Conservation (phyloP, 1,139 yeast genomes). For the Barnettozyma hawaiiensis region DNA sequence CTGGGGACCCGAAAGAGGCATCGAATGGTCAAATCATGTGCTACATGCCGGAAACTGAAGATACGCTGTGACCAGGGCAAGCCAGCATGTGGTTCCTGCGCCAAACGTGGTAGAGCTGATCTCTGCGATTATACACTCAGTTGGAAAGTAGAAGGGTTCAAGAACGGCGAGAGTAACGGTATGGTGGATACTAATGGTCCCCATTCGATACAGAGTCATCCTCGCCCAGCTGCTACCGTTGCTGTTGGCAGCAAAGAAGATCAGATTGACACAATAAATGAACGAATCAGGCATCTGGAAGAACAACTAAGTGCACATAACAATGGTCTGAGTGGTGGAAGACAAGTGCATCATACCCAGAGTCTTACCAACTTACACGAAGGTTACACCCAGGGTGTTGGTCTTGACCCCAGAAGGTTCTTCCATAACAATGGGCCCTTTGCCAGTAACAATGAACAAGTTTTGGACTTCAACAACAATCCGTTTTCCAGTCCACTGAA, state of each 20-base stretch:
- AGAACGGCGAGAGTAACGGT: background rate
- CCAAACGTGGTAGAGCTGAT: slow-evolving; percentile 51
- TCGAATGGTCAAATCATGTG: slow-evolving; percentile 10
- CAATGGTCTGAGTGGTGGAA: background rate
- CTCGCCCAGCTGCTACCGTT: too few species aligned
- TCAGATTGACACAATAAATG: slow-evolving; percentile 6
- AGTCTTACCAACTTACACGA: background rate
- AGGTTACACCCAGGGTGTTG: background rate
- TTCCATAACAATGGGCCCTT: background rate
- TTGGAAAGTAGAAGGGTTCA: slow-evolving; percentile 26
- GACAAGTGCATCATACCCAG: background rate
- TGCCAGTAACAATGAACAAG: background rate
- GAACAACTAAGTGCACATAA: background rate
- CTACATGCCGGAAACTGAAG: slow-evolving; percentile 13
- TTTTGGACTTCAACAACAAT: slow-evolving; percentile 15
- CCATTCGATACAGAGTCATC: background rate
- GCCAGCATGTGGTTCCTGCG: slow-evolving; percentile 58
- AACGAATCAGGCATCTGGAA: slow-evolving; percentile 8
- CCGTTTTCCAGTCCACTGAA: slow-evolving; percentile 6
- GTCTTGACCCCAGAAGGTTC: background rate
- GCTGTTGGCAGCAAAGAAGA: slow-evolving; percentile 1
- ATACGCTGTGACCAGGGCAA: slow-evolving; percentile 46
- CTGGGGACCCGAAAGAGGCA: slow-evolving; percentile 4
- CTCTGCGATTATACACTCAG: slow-evolving; percentile 46
- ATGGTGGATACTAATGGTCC: background rate